Evolutionary conservation across 176 grass and related monocot genomes (phyloP).

Genomic region (Bothriochloa decipiens): DNA sequence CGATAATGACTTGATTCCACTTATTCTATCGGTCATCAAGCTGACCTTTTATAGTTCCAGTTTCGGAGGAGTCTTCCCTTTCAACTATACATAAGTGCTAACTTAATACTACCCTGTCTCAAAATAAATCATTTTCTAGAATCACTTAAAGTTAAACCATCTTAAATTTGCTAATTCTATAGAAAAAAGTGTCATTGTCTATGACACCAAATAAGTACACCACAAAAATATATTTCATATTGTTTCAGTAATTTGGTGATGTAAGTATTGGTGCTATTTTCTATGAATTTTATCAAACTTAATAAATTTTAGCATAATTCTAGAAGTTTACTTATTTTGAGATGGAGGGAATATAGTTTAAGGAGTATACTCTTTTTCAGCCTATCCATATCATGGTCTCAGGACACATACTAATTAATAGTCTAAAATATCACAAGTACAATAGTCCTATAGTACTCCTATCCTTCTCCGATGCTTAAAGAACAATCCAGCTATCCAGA

Average conservation of each 20-base stretch:
- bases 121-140: not conserved
- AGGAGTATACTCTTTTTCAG: too few species aligned
- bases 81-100: not conserved
- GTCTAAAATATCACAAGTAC: too few species aligned
- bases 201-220: not conserved
- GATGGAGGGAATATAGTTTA: too few species aligned
- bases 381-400: too few species aligned
- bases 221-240: not conserved
- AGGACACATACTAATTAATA: too few species aligned
- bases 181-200: too few species aligned
- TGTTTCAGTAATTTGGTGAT: too few species aligned
- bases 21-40: constrained; percentile 10
- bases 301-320: not conserved
- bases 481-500: too few species aligned
- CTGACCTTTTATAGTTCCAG: not conserved
- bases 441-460: too few species aligned
- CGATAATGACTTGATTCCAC: not conserved
- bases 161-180: not conserved
- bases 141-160: not conserved
- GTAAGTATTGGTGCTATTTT: not conserved
- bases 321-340: not conserved
- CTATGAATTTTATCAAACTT: not conserved
- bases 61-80: not conserved
- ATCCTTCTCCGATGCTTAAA: too few species aligned
- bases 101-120: not conserved